Base-by-base conservation (phyloP, 2,329 filamentous ascomycete species). In the Alternaria incomplexa region DNA sequence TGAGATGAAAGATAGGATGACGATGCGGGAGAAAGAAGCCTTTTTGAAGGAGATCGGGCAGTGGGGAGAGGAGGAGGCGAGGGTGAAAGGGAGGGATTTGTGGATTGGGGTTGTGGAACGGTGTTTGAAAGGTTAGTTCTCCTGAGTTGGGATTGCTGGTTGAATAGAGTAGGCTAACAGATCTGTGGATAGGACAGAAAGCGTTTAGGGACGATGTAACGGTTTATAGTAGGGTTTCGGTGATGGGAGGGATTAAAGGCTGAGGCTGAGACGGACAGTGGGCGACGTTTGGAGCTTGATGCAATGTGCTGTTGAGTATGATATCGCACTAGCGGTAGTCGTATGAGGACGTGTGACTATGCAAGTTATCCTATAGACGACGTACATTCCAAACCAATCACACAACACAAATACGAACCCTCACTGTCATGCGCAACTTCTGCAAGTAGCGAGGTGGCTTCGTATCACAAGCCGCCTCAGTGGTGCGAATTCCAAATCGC, bases 61-160 rank as follows among this genome's bases (percentile, higher is more conserved):
- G 0, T 79, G 75, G 76, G 65, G 65, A 7, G 54, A 63, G 28
- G 71, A 72, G 26, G 67, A 71, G 22, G 70, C 66, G 46, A 59
- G 23, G 48, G 62, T 64, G 13, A 78, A 76, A 62, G 75, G 74
- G 23, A 64, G 65, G 40, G 68, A 70, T 23, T 17, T 77, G 13
- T 77, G 74, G 75, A 45, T 57, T 25, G 62, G 56, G 51, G 56
- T 58, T 23, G 66, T 77, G 36, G 54, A 71, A 44, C 63, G 67
- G 23, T 73, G 60, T 47, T 72, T 67, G 26, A 48, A 23, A 50
- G 55, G 55, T 57, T 4, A n/a, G 55, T 57, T 22, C 5, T 13
- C 8, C 15, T 0, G 32, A 40, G 5, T 17, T 40, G 36, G 22
- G 7, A 20, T 23, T 53, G 17, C 15, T 23, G 26, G 7, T 17